These are phyloP conservation scores for Daldinia eschscholtzii DNA, from an alignment of 2,329 filamentous ascomycete genomes.

Conservation along the genomic window DNA sequence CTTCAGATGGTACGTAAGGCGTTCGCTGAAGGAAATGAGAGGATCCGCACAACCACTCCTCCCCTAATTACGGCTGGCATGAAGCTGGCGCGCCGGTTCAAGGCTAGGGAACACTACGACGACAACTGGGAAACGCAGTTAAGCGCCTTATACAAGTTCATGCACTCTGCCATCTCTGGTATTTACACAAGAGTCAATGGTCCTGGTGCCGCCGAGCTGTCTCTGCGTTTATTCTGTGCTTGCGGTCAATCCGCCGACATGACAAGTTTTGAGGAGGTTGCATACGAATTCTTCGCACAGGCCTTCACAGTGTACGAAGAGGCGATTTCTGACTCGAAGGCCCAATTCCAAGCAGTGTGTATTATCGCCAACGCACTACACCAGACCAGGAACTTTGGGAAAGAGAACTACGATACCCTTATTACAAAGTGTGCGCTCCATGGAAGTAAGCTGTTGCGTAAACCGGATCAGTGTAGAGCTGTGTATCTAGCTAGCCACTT, in stretches of 20 bases:
- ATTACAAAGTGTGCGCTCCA: constrained; percentile 98
- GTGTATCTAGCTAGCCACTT: constrained; percentile 97
- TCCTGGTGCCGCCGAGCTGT: constrained; percentile 84
- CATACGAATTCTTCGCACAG: constrained; percentile 98
- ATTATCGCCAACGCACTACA: constrained; percentile 92
- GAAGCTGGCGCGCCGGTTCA: constrained; percentile 89
- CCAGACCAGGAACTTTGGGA: constrained; percentile 88
- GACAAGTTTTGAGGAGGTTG: constrained; percentile 92
- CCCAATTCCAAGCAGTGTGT: constrained; percentile 97
- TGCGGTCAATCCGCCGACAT: constrained; percentile 95
- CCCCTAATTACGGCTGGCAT: constrained; percentile 90
- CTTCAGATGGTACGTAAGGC: constrained; percentile 89
- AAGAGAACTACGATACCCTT: constrained; percentile 98
- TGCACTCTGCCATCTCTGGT: constrained; percentile 87
- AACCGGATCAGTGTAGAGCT: constrained; percentile 96
- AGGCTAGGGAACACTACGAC: constrained; percentile 86
- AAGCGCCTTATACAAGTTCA: constrained; percentile 92
- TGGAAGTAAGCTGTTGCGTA: constrained; percentile 95
- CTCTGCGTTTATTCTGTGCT: constrained; percentile 88
- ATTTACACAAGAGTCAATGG: constrained; percentile 87
- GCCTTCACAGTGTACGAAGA: constrained; percentile 99
- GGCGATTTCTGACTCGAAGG: constrained; percentile 92
- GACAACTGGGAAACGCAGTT: constrained; percentile 73
- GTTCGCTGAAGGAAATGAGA: constrained; percentile 91
- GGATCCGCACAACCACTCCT: constrained; percentile 94